A percentile compares a stretch with the other conserved stretches of the same genome.
Conservation (phyloP, 2,329 filamentous ascomycete species). For the Curvularia sp. region DNA sequence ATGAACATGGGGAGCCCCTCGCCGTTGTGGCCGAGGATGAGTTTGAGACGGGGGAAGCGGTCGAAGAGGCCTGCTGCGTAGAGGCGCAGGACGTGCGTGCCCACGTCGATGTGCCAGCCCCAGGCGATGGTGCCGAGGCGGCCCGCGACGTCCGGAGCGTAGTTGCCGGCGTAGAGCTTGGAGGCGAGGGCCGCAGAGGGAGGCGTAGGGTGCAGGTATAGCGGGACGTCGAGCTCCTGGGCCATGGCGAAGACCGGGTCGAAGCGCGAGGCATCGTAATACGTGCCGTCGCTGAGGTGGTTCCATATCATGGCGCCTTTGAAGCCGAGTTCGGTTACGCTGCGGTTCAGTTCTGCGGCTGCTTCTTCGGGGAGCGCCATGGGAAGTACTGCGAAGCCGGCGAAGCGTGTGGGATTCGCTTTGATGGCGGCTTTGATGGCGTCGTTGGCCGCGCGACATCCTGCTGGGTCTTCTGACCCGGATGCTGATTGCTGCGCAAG, state of each 20-base stretch:
- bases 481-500: slow-evolving; percentile 15
- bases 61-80: neutral
- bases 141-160: neutral
- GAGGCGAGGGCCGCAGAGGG: neutral
- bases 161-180: neutral
- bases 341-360: neutral
- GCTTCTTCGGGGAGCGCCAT: neutral
- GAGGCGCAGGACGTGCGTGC: neutral
- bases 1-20: neutral
- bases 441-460: slow-evolving; percentile 10
- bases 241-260: neutral
- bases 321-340: neutral
- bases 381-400: neutral
- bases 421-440: neutral
- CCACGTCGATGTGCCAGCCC: slow-evolving; percentile 7
- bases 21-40: neutral
- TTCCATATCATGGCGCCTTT: neutral
- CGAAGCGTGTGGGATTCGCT: neutral
- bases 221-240: neutral
- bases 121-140: slow-evolving; percentile 1
- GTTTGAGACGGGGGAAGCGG: neutral
- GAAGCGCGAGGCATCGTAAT: slow-evolving; percentile 1
- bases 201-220: neutral
- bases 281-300: neutral
- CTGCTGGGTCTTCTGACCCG: slow-evolving; percentile 2